Base-by-base conservation (phyloP, 2,329 filamentous ascomycete genomes). In the Ciborinia camelliae region DNA sequence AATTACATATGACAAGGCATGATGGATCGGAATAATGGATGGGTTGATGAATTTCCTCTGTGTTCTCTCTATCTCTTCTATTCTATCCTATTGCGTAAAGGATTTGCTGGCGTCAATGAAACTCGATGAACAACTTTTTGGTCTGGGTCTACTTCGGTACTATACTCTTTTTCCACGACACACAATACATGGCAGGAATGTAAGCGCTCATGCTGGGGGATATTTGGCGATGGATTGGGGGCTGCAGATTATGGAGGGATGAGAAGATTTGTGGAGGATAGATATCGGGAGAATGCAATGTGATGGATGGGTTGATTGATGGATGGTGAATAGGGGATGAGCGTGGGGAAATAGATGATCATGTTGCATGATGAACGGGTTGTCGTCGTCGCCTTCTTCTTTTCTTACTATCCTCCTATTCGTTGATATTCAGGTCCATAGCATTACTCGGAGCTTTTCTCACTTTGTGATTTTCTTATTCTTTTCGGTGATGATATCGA, bases 91-190 rank as follows among this genome's bases (percentile, higher is more conserved):
- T 26, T 63, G 63, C 68, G 65, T 71, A 70, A 68, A 64, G 66
- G 69, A 68, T 72, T 69, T 69, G 68, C 70, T 71, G 71, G 71
- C 70, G 71, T 69, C 68, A 64, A 67, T 64, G 65, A 70, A 70
- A 62, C 68, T 61, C 57, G 59, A 61, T 65, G 54, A 30, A 57
- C 50, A 35, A 45, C 14, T 45, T 63, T 63, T 67, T 64, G 68
- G 63, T 68, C 59, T 68, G 59, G 67, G 66, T 67, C 53, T 60
- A 45, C 54, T 57, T 45, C 32, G 54, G 54, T 47, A 59, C 55
- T 45, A 54, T 54, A 43, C 59, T 67, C 37, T 68, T 65, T 63
- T 57, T 59, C 63, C 62, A 66, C 58, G 63, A 62, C 37, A 65
- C 59, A 60, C 30, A 67, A 39, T 54, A 54, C 32, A 53, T 50